phyloP scores from a whole-genome alignment of 2,329 filamentous ascomycete genomes.

The Grosmannia huntii region DNA sequence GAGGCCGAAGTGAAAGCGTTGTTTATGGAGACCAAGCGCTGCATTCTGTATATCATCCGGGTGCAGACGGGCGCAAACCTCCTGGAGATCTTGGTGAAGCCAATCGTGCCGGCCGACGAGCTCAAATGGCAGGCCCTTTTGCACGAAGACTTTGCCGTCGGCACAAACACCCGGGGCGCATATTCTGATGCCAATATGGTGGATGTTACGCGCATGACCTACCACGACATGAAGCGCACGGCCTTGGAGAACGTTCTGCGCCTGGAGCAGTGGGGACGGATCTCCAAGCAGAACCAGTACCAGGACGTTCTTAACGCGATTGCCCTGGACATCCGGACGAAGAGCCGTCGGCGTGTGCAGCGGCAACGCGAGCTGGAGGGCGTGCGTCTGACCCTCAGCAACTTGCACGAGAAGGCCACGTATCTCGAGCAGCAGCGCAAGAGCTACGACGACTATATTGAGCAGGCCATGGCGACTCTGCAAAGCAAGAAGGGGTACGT shows the following conservation, averaged over 20 bases:
- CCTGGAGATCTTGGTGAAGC: conserved; percentile 90
- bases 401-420: conserved; percentile 72
- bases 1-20: conserved; percentile 84
- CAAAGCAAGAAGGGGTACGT: conserved; percentile 86
- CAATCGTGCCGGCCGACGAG: conserved; percentile 77
- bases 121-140: conserved; percentile 74
- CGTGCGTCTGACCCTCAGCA: conserved; percentile 60
- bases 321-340: conserved; percentile 90
- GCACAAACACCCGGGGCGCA: conserved; percentile 60
- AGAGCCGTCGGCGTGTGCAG: conserved; percentile 85
- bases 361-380: conserved; percentile 82
- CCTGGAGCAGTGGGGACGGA: conserved; percentile 75
- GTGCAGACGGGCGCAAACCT: conserved; percentile 85
- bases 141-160: conserved; percentile 64
- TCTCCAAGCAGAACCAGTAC: conserved; percentile 84
- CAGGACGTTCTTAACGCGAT: conserved; percentile 98
- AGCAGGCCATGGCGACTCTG: conserved; percentile 92
- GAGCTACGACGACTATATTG: conserved; percentile 98
- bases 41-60: conserved; percentile 93
- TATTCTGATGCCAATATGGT: conserved; percentile 82
- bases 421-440: conserved; percentile 94
- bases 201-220: conserved; percentile 80
- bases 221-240: conserved; percentile 83
- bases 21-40: conserved; percentile 97
- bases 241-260: conserved; percentile 88